Base-by-base conservation (phyloP, 176 grass and related monocot species). In the Saccharum officinarum region DNA sequence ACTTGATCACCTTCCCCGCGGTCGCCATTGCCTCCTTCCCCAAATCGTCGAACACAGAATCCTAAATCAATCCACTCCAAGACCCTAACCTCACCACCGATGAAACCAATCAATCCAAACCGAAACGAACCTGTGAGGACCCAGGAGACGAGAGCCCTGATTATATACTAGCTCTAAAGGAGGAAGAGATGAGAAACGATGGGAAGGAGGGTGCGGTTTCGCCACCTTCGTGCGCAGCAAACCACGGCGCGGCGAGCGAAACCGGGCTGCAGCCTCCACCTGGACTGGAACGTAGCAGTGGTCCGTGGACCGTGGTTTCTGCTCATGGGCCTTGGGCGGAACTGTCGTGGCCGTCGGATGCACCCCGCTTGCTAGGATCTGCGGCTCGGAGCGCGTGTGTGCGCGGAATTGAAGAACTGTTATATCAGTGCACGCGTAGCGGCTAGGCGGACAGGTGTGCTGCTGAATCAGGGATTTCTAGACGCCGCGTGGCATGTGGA, bases 1-100 rank as follows among this genome's bases (percentile, higher is more conserved):
- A 92, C 83, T 94, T 94, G 83, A 97, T 94, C 49, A 92, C 92
- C 83, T 97, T 81, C 68, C 92, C 92, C 11, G 67, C 86, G 5
- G 90, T 97, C 85, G 86, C 62, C 90, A 97, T 94, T 65, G 20
- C 26, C 28, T 69, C 38, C 4, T 34, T 34, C 57, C 66, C 10
- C 11, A 9, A 17, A 41, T 37, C 9, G 31, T 14, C 49, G 8
- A 16, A 15, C n/a, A 15, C n/a, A 45, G 22, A 60, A 4, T 28
- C 23, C 26, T 72, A 47, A 30, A 75, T 10, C 36, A 66, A 13
- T 7, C 26, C 7, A 15, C 65, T 22, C 67, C 15, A 20, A 34
- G 7, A 4, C 6, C 46, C 7, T 3, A 15, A 10, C 59, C 7
- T 1, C 70, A n/a, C 42, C 3, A 10, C 36, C 3, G 18, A 42